Conservation (phyloP, 208 protist species). For the Wallacemonas sp. region DNA sequence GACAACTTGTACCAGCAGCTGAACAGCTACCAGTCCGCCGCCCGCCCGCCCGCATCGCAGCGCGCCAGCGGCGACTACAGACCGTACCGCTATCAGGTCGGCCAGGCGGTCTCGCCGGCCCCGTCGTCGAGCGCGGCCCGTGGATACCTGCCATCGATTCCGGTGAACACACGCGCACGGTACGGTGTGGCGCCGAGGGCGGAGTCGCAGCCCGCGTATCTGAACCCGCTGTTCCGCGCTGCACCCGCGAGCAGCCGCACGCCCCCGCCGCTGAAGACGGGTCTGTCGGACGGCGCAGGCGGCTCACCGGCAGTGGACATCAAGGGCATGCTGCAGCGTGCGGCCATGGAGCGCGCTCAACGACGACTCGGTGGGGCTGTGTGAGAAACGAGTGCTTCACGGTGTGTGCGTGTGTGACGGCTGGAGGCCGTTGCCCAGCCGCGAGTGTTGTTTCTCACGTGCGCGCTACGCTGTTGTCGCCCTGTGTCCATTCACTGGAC, state of each 20-base stretch:
- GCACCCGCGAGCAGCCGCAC: slow-evolving; percentile 9
- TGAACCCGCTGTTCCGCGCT: slow-evolving; percentile 54
- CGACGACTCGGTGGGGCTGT: slow-evolving; percentile 25
- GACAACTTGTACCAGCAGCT: slow-evolving; percentile 49
- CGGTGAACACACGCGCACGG: not conserved
- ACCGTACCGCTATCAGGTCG: not conserved
- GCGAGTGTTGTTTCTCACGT: not conserved
- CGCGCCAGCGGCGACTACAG: not conserved
- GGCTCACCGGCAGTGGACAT: slow-evolving; percentile 51
- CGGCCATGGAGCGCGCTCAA: slow-evolving; percentile 67
- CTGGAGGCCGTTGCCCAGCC: not conserved
- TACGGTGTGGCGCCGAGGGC: not conserved
- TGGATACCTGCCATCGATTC: slow-evolving; percentile 15
- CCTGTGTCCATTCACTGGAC: not conserved
- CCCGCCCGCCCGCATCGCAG: not conserved
- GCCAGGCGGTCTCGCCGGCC: not conserved
- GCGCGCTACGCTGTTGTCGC: not conserved
- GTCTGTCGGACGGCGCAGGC: slow-evolving; percentile 21
- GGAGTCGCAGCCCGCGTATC: slow-evolving; percentile 15
- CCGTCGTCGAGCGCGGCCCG: slow-evolving; percentile 4
- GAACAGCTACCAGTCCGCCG: slow-evolving; percentile 21
- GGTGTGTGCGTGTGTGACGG: not conserved
- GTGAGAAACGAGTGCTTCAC: no score
- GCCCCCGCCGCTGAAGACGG: slow-evolving; percentile 8
- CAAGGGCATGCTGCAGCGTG: slow-evolving; percentile 77